Base-by-base conservation (phyloP, 2,329 filamentous ascomycete genomes). In the Alternaria triticina region DNA sequence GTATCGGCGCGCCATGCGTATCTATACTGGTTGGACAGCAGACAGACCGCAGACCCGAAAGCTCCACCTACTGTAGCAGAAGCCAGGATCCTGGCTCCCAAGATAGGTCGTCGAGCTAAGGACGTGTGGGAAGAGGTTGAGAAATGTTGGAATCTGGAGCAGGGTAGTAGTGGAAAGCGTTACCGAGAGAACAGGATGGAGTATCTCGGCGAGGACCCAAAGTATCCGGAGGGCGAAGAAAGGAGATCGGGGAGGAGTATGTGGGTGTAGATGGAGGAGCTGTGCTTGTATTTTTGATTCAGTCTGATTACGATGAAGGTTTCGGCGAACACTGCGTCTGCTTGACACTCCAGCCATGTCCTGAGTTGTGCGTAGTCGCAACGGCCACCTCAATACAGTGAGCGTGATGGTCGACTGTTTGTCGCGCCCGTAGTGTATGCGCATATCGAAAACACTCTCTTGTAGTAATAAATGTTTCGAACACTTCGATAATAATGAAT, bases 121-220 rank as follows among this genome's bases (percentile, higher is more conserved):
- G 49, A 73, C 58, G 61, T 70, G 0, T 64, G 58, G 66, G 55
- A 22, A n/a, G 70, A 71, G 33, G 57, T 71, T 36, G 59, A 66
- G 10, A 22, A 22, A 11, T 59, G 57, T 10, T 71, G 68, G 68
- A 15, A 36, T 2, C 27, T 69, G 27, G 69, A 73, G 36, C 62
- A 67, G 20, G 65, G 63, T 1, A 47, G 27, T 54, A 46, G 49
- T 5, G 57, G 65, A 0, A 30, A n/a, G 13, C 25, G 23, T 9
- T 64, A 60, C 22, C 64, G 64, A 15, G 13, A 65, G 27, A 62
- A 65, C 20, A 47, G 70, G 15, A 5, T 36, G 30, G 47, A 11
- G 28, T 62, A 64, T 43, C 30, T 71, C 7, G 64, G 69, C 0
- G 62, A 71, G 28, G 54, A 67, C 40, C 65, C 61, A 6, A 25